Conservation (phyloP, 345 rosid genomes). For the Ceriops tagal region DNA sequence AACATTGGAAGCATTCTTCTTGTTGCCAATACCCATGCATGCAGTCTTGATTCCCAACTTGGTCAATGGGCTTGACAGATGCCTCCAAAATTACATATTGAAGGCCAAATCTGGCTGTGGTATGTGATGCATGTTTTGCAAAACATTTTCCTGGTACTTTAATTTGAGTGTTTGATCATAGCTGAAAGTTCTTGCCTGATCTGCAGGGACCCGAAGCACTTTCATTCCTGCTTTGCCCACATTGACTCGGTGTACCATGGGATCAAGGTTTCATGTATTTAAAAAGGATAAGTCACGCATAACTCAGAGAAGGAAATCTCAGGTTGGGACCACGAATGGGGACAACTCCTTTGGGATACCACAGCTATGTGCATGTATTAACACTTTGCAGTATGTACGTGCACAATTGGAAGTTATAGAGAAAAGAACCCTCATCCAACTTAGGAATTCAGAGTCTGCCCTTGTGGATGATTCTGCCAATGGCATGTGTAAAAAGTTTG, state of each 20-base stretch:
- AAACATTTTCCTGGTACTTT: neutral
- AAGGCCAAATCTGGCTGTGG: slow-evolving; percentile 96
- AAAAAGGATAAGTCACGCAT: slow-evolving; percentile 61
- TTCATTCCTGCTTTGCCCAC: slow-evolving; percentile 73
- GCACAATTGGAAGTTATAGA: slow-evolving; percentile 68
- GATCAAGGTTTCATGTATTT: slow-evolving; percentile 69
- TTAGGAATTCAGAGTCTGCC: slow-evolving; percentile 78
- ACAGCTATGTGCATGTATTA: slow-evolving; percentile 78
- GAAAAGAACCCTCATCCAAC: slow-evolving; percentile 69
- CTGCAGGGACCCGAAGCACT: slow-evolving; percentile 62
- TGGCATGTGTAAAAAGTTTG: slow-evolving; percentile 67
- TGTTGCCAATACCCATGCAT: slow-evolving; percentile 93
- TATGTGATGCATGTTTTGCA: slow-evolving; percentile 25
- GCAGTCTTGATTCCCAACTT: slow-evolving; percentile 77
- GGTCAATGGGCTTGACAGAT: slow-evolving; percentile 77
- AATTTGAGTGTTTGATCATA: neutral
- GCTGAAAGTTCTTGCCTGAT: slow-evolving; percentile 1
- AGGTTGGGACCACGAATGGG: slow-evolving; percentile 43
- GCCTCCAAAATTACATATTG: slow-evolving; percentile 34
- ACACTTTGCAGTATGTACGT: slow-evolving; percentile 71
- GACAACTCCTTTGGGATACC: slow-evolving; percentile 54
- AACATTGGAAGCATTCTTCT: slow-evolving; percentile 83
- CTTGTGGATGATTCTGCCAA: slow-evolving; percentile 67
- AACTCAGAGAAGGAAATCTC: slow-evolving; percentile 54
- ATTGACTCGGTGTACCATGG: slow-evolving; percentile 69